Evolutionary conservation across 495 filamentous ascomycete species (phyloP).

Genomic region (Oidiodendron maius): DNA sequence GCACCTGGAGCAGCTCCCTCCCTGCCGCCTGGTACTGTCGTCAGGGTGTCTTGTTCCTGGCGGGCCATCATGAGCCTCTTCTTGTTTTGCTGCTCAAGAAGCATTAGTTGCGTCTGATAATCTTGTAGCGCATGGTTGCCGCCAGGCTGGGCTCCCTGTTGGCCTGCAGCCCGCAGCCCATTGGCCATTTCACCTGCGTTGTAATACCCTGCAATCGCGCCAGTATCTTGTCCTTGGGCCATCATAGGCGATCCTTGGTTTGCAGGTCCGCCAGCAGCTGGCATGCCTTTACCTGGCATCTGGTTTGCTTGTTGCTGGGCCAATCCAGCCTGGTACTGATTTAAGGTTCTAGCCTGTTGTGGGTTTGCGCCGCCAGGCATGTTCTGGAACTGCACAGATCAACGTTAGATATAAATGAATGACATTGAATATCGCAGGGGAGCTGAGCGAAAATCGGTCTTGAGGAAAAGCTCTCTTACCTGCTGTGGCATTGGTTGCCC

Average conservation of each 20-base stretch:
- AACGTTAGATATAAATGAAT: constrained; percentile 73
- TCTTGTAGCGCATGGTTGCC: constrained; percentile 95
- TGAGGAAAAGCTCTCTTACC: constrained; percentile 49
- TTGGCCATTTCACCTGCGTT: constrained; percentile 50
- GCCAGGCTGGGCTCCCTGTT: constrained; percentile 45
- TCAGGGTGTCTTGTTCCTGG: constrained; percentile 84
- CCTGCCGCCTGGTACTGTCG: constrained; percentile 31
- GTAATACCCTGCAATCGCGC: constrained; percentile 63
- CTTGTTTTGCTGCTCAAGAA: constrained; percentile 98
- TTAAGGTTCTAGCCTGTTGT: constrained; percentile 72
- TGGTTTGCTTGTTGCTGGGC: constrained; percentile 73
- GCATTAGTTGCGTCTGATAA: constrained; percentile 99
- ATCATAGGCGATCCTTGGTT: constrained; percentile 78
- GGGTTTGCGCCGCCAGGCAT: constrained; percentile 46
- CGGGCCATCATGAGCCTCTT: constrained; percentile 94
- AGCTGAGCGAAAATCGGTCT: constrained; percentile 42
- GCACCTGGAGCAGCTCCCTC: constrained; percentile 49
- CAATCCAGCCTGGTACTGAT: constrained; percentile 80
- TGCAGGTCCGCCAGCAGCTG: constrained; percentile 42
- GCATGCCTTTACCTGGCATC: constrained; percentile 51
- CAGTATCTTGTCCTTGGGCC: constrained; percentile 57
- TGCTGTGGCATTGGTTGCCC: constrained; percentile 67
- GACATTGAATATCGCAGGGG: constrained; percentile 69
- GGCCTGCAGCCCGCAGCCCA: constrained; percentile 37
- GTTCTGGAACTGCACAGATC: constrained; percentile 68